Evolutionary conservation across 2,329 filamentous ascomycete genomes (phyloP).

Genomic region (Furcasterigmium furcatum): DNA sequence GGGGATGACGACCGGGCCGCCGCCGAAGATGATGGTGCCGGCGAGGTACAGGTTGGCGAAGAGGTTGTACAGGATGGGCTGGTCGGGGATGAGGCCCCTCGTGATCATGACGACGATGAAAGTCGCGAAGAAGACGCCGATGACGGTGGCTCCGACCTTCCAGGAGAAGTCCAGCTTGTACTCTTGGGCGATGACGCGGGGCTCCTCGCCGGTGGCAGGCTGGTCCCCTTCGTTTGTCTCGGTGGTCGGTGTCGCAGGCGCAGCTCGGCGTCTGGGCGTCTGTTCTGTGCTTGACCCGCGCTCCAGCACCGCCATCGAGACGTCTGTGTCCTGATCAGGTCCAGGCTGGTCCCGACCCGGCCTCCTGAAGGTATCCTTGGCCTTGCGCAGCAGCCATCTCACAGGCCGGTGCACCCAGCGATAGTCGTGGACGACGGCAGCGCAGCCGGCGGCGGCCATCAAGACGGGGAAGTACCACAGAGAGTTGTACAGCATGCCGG

Average conservation of each 20-base stretch:
- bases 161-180: constrained; percentile 28
- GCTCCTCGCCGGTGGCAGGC: constrained; percentile 14
- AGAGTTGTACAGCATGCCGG: constrained; percentile 62
- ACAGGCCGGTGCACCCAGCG: constrained; percentile 38
- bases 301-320: too few species aligned
- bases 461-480: constrained; percentile 68
- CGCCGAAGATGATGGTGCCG: constrained; percentile 59
- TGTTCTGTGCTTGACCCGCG: too few species aligned
- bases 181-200: constrained; percentile 21
- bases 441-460: constrained; percentile 49
- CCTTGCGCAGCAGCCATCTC: constrained; percentile 8
- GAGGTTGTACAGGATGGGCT: constrained; percentile 46
- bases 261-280: too few species aligned
- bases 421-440: constrained; percentile 51
- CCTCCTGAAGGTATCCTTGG: background rate
- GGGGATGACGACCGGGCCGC: constrained; percentile 57
- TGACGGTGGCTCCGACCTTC: constrained; percentile 31
- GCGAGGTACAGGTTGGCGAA: constrained; percentile 68
- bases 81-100: constrained; percentile 30
- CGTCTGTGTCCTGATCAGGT: constrained; percentile 17
- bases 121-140: constrained; percentile 41
- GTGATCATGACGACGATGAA: constrained; percentile 52
- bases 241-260: too few species aligned
- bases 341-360: too few species aligned
- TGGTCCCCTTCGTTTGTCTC: background rate